phyloP scores from a whole-genome alignment of 148 eudicot species.

The Rhododendron molle region DNA sequence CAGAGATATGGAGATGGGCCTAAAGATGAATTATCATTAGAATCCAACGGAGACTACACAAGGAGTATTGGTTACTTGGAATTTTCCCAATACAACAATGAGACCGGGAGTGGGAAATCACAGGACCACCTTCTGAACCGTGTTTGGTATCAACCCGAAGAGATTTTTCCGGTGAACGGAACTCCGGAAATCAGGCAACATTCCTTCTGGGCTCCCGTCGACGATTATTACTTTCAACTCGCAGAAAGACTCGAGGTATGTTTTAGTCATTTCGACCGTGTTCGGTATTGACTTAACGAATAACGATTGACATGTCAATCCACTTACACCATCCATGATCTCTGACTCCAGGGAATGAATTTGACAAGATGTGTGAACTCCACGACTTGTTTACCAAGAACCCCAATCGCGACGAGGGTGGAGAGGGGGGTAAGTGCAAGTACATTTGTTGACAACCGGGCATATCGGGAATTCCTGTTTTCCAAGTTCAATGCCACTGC shows the following conservation, averaged over 20 bases:
- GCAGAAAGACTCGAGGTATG: slow-evolving; percentile 20
- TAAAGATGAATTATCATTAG: slow-evolving; percentile 26
- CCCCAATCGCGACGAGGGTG: slow-evolving; percentile 32
- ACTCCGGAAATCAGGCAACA: slow-evolving; percentile 53
- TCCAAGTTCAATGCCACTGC: slow-evolving; percentile 33
- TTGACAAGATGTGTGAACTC: slow-evolving; percentile 33
- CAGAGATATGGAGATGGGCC: slow-evolving; percentile 41
- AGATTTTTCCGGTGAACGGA: slow-evolving; percentile 48
- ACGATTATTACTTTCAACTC: slow-evolving; percentile 28
- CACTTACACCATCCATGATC: background rate
- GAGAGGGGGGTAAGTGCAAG: slow-evolving; percentile 45
- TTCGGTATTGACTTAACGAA: too few relatives aligned
- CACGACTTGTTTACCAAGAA: slow-evolving; percentile 33
- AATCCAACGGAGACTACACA: slow-evolving; percentile 36
- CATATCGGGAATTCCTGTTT: slow-evolving; percentile 41
- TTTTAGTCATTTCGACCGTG: background rate
- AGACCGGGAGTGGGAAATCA: background rate
- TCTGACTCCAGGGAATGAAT: background rate
- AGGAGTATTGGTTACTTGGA: slow-evolving; percentile 26
- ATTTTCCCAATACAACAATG: slow-evolving; percentile 24
- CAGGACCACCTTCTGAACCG: slow-evolving; percentile 31
- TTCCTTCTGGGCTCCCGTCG: slow-evolving; percentile 51
- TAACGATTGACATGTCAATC: background rate
- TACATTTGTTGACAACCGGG: slow-evolving; percentile 47
- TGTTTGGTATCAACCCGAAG: slow-evolving; percentile 75